Base-by-base conservation (phyloP, 495 filamentous ascomycete genomes). In the Mycothermus thermophilus region DNA sequence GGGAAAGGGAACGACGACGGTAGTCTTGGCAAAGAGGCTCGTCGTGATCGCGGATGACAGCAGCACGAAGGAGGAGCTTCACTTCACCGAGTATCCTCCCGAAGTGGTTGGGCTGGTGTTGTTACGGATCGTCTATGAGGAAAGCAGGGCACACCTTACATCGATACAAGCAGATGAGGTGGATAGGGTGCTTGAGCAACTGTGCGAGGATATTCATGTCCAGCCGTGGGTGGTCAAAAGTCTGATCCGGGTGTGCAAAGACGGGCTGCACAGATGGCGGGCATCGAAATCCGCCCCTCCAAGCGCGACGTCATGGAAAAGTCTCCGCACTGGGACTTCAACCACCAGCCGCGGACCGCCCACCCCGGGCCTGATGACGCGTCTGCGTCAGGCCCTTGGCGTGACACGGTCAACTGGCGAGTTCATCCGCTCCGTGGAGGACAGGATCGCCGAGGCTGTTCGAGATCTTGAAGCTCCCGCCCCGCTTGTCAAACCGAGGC, bases 281-380 rank as follows among this genome's bases (percentile, higher is more conserved):
- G 25, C 5, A 15, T 7, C 4, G n/a, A 15, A n/a, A n/a, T n/a
- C n/a, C n/a, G n/a, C 6, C 15, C n/a, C 11, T n/a, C 11, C 0
- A 20, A 10, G 15, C 2, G 8, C 6, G 1, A 10, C 1, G 20
- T 13, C 17, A 7, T 1, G 14, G 8, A 28, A 8, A 26, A 25
- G 21, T 1, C 8, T 2, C 30, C 27, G 27, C 32, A 21, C 20
- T 38, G 35, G 35, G 35, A 38, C 10, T 32, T 37, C n/a, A 21
- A 37, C 28, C 11, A 25, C 0, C 4, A 20, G 13, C 35, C 32
- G n/a, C 28, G 32, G 10, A 7, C 5, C 3, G 35, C 28, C 4
- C 8, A 32, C 28, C 0, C n/a, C n/a, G n/a, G n/a, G n/a, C n/a
- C n/a, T n/a, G n/a, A n/a, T n/a, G n/a, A n/a, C n/a, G n/a, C n/a